Base-by-base conservation (phyloP, 2,329 filamentous ascomycete genomes). In the Monilinia polystroma region DNA sequence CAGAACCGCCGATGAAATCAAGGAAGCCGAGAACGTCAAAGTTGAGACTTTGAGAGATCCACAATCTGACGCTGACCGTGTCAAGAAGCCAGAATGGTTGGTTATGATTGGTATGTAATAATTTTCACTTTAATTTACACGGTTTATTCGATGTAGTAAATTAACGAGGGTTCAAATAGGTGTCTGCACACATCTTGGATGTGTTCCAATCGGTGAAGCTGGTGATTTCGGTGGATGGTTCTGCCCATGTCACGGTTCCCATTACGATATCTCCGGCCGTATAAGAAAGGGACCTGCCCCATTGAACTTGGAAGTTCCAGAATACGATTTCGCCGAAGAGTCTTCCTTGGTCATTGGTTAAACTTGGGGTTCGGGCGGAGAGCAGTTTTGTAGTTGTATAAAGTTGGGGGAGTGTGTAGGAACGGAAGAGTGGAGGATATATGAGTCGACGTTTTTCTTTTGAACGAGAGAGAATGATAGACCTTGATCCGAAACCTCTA, bases 221-320 rank as follows among this genome's bases (percentile, higher is more conserved):
- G 95, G 95, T 80, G 96, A 99, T 82, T 99, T 85, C 77, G 95
- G 95, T 79, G 95, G 95, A 79, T 99, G 95, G 95, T 99, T 99
- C 90, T 99, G 95, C 86, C 95, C 95, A 73, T 99, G 95, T 91
- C 95, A 99, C 87, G 95, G 95, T 81, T 97, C 93, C 75, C 95
- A 99, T 86, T 99, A 99, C 88, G 95, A 99, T 80, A 98, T 99
- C 81, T 98, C 93, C 72, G 95, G 95, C 80, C 93, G 95, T 82
- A 92, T 97, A 87, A 90, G 95, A 85, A 97, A 92, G 87, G 95
- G 95, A 73, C 95, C 95, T 71, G 95, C 95, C 70, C 95, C 95
- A 73, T 87, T 99, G 77, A 99, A 99, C 86, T 88, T 99, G 78
- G 95, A 98, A 84, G 88, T 98, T 74, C 95, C 94, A 73, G 80